These are phyloP conservation scores for Trichoderma asperellum DNA, from an alignment of 2,329 filamentous ascomycete genomes.

Conservation along the genomic window DNA sequence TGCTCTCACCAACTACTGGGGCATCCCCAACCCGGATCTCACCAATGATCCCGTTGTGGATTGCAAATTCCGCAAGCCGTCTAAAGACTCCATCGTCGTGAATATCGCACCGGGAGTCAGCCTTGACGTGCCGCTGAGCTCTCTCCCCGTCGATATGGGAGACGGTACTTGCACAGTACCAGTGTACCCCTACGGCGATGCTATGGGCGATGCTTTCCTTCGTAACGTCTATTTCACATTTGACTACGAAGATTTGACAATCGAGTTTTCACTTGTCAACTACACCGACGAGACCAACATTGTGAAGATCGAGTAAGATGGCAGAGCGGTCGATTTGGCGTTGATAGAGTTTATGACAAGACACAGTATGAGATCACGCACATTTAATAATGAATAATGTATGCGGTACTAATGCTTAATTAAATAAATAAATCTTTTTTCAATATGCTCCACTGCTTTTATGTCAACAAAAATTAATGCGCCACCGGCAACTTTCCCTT, in stretches of 20 bases:
- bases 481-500: constrained; percentile 32
- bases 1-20: constrained; percentile 23
- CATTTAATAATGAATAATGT: neutral
- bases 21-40: constrained; percentile 18
- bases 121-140: constrained; percentile 26
- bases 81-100: constrained; percentile 11
- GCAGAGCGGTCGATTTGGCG: neutral
- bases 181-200: neutral
- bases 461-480: neutral
- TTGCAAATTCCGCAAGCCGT: constrained; percentile 25
- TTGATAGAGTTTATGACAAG: neutral
- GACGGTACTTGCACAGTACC: constrained; percentile 24
- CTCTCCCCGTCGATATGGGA: constrained; percentile 6
- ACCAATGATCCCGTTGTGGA: constrained; percentile 22
- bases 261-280: constrained; percentile 28
- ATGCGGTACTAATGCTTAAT: neutral
- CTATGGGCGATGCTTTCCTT: constrained; percentile 26
- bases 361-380: too few relatives aligned
- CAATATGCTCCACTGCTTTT: too few relatives aligned
- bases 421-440: neutral
- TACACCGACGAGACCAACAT: constrained; percentile 28
- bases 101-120: constrained; percentile 12
- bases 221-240: constrained; percentile 29
- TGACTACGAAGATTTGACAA: constrained; percentile 28
- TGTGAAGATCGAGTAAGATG: constrained; percentile 25